A percentile compares a stretch with the other conserved stretches of the same genome.
phyloP scores from a whole-genome alignment of 768 basidiomycete species.

The Leccinum longicurvipes region DNA sequence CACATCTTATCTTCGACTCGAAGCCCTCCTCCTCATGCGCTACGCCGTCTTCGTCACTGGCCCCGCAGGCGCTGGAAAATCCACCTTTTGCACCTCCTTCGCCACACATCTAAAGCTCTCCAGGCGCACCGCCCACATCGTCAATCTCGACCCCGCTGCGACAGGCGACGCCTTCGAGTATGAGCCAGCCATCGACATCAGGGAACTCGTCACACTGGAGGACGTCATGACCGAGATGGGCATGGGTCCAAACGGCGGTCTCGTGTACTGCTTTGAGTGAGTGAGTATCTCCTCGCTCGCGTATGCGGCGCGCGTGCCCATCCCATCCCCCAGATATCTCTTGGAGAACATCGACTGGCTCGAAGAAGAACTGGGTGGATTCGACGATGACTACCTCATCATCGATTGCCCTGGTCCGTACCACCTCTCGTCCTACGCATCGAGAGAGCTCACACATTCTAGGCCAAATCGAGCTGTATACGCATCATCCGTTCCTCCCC shows the following conservation, averaged over 20 bases:
- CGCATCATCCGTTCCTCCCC: slow-evolving; percentile 96
- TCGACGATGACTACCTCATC: slow-evolving; percentile 92
- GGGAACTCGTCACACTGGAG: slow-evolving; percentile 84
- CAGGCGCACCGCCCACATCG: slow-evolving; percentile 82
- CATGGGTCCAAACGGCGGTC: slow-evolving; percentile 95
- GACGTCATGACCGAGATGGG: slow-evolving; percentile 96
- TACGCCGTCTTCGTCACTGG: slow-evolving; percentile 89
- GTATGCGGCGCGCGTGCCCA: background rate
- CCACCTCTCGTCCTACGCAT: background rate
- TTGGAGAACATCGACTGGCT: slow-evolving; percentile 98
- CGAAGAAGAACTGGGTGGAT: slow-evolving; percentile 92
- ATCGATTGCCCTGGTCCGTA: slow-evolving; percentile 83
- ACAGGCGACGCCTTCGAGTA: slow-evolving; percentile 83
- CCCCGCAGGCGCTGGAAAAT: slow-evolving; percentile 98
- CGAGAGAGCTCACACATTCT: slow-evolving; percentile 5
- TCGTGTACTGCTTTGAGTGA: slow-evolving; percentile 99
- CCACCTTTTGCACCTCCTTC: slow-evolving; percentile 86
- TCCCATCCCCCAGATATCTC: slow-evolving; percentile 66
- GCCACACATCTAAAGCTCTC: slow-evolving; percentile 85
- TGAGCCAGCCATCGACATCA: slow-evolving; percentile 90
- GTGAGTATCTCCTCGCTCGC: slow-evolving; percentile 44
- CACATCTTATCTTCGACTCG: slow-evolving; percentile 16
- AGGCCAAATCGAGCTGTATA: slow-evolving; percentile 99
- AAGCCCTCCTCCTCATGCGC: slow-evolving; percentile 61
- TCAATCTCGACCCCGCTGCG: slow-evolving; percentile 97